A percentile compares a stretch with the other conserved stretches of the same genome.
These are phyloP conservation scores for Suillus americanus DNA, from an alignment of 768 basidiomycete genomes.

Conservation along the genomic window DNA sequence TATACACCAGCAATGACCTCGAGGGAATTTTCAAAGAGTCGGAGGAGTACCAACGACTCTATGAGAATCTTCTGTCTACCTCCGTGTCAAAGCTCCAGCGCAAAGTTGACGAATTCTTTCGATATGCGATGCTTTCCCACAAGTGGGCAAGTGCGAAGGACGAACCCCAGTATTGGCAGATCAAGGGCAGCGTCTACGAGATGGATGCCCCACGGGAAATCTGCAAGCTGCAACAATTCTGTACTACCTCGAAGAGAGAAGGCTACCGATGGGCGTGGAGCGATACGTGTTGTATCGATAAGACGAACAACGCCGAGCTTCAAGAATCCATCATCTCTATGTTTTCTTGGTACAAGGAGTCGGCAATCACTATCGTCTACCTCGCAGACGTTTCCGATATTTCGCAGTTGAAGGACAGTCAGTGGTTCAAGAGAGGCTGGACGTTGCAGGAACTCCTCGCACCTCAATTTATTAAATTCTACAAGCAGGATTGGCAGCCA, in stretches of 20 bases:
- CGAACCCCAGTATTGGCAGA: conserved; percentile 7
- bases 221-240: conserved; percentile 29
- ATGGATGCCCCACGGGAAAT: conserved; percentile 2
- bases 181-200: conserved; percentile 16
- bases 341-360: conserved; percentile 28
- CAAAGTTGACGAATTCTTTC: conserved; percentile 11
- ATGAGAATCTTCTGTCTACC: neutral
- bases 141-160: conserved; percentile 14
- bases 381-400: conserved; percentile 28
- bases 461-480: conserved; percentile 23
- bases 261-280: conserved; percentile 32
- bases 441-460: conserved; percentile 29
- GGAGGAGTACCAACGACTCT: neutral
- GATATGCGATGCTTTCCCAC: conserved; percentile 11
- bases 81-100: neutral
- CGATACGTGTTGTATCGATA: conserved; percentile 30
- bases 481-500: conserved; percentile 23
- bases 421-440: conserved; percentile 24
- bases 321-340: conserved; percentile 31
- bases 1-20: neutral
- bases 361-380: conserved; percentile 28
- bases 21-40: conserved; percentile 3
- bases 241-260: conserved; percentile 27
- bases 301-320: conserved; percentile 21
- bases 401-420: conserved; percentile 22